phyloP scores from a whole-genome alignment of 106 monocot species.

The Allium fistulosum region DNA sequence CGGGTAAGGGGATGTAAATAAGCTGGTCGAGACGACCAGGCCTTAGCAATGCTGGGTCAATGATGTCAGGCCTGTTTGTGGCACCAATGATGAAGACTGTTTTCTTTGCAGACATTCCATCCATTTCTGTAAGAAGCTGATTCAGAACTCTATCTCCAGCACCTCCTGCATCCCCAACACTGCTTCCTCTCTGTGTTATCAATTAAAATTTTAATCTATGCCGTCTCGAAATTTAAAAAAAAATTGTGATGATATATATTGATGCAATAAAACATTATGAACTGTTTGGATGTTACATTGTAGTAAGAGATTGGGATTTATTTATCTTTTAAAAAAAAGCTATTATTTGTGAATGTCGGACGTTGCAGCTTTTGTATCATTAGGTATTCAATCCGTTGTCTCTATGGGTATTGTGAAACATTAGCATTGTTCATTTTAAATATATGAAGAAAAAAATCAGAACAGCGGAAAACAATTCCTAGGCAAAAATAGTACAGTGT shows the following conservation, averaged over 20 bases:
- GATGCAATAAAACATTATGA: no score
- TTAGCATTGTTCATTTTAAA: no score
- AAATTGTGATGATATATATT: not conserved
- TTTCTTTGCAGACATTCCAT: constrained; percentile 90
- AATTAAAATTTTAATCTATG: not conserved
- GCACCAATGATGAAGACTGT: constrained; percentile 90
- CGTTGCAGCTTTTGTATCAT: no score
- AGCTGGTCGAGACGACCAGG: constrained; percentile 88
- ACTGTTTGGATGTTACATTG: not conserved
- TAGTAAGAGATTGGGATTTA: no score
- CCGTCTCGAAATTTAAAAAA: not conserved
- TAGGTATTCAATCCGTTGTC: no score
- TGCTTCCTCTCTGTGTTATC: constrained; percentile 68
- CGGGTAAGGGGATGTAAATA: constrained; percentile 87
- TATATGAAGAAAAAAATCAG: no score
- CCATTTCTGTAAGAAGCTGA: constrained; percentile 89
- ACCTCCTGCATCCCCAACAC: constrained; percentile 87
- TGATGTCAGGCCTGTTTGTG: constrained; percentile 87
- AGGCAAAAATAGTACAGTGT: no score
- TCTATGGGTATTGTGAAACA: no score
- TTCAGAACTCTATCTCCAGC: constrained; percentile 87
- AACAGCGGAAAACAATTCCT: no score
- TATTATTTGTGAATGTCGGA: no score
- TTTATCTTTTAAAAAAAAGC: no score
- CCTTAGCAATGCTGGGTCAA: constrained; percentile 79